A percentile compares a stretch with the other conserved stretches of the same genome.
Conservation (phyloP, 257 asterid genomes). For the Handroanthus guayacan region DNA sequence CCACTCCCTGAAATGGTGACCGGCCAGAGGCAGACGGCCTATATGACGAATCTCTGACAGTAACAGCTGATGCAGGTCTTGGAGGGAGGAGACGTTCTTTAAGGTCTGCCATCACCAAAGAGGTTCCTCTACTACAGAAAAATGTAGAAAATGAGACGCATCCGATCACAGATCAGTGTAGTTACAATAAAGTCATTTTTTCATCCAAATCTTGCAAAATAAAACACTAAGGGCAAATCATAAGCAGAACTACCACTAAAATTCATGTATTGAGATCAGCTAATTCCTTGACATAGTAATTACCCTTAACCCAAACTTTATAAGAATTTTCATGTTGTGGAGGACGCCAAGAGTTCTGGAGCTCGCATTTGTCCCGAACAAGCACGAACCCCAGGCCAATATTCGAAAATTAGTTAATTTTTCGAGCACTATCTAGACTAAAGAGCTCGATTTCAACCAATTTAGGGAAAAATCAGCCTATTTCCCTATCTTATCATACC, state of each 20-base stretch:
- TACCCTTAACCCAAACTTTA: not conserved
- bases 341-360: not conserved
- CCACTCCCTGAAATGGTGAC: constrained; percentile 75
- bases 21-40: constrained; percentile 85
- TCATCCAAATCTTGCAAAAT: constrained; percentile 15
- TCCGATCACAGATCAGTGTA: not conserved
- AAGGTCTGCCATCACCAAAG: constrained; percentile 77
- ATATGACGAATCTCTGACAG: constrained; percentile 61
- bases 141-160: constrained; percentile 12
- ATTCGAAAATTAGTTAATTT: not conserved
- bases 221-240: constrained; percentile 11
- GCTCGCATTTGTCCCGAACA: not conserved
- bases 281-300: not conserved
- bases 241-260: constrained; percentile 10
- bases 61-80: constrained; percentile 78
- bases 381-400: not conserved
- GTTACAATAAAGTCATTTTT: not conserved
- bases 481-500: constrained; percentile 10
- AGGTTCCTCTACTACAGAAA: constrained; percentile 45
- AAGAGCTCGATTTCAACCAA: constrained; percentile 18
- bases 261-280: not conserved
- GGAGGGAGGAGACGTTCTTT: constrained; percentile 88
- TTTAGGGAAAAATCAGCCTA: not conserved
- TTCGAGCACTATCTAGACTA: not conserved
- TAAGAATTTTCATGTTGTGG: not conserved